A percentile compares a stretch with the other conserved stretches of the same genome.
These are phyloP conservation scores for Chaetoceros muelleri DNA, from an alignment of 108 stramenopile genomes.

Conservation along the genomic window DNA sequence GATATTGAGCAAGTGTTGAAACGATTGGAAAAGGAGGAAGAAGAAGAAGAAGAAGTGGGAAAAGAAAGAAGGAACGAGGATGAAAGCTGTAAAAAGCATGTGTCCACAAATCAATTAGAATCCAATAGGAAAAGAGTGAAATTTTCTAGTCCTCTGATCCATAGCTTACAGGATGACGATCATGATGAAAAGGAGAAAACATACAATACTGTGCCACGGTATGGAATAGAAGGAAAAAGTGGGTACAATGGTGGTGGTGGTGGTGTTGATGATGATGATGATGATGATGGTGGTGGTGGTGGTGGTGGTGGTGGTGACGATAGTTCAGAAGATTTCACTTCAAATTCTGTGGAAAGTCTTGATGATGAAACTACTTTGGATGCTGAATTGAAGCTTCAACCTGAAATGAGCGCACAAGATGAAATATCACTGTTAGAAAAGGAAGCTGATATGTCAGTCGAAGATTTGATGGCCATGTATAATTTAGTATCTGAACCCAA, in stretches of 20 bases:
- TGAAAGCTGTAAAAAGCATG: too few species aligned
- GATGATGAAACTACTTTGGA: slow-evolving; percentile 65
- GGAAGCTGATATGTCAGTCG: slow-evolving; percentile 42
- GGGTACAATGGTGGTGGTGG: slow-evolving; percentile 1
- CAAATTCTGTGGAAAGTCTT: slow-evolving; percentile 26
- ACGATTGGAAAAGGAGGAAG: slow-evolving; percentile 21
- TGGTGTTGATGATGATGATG: slow-evolving; percentile 49
- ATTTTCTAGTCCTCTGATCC: too few species aligned
- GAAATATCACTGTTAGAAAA: slow-evolving; percentile 40
- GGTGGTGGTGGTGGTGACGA: slow-evolving; percentile 20
- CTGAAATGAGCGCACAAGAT: slow-evolving; percentile 43
- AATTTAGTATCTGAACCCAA: slow-evolving; percentile 1
- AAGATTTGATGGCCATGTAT: slow-evolving; percentile 42
- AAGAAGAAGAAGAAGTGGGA: not conserved
- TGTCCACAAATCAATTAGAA: too few species aligned
- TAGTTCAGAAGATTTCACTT: slow-evolving; percentile 8
- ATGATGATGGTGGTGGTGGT: slow-evolving; percentile 45
- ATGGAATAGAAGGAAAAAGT: not conserved
- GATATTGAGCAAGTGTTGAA: slow-evolving; percentile 34
- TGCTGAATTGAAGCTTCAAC: slow-evolving; percentile 40
- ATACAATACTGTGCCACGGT: too few species aligned
- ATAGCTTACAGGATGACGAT: too few species aligned
- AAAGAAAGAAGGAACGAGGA: not conserved
- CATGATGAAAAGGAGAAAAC: too few species aligned
- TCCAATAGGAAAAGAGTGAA: too few species aligned